Percentiles rank a stretch among this genome's conserved stretches.
phyloP scores from a whole-genome alignment of 2,329 filamentous ascomycete species.

The Xylariaceae sp. region DNA sequence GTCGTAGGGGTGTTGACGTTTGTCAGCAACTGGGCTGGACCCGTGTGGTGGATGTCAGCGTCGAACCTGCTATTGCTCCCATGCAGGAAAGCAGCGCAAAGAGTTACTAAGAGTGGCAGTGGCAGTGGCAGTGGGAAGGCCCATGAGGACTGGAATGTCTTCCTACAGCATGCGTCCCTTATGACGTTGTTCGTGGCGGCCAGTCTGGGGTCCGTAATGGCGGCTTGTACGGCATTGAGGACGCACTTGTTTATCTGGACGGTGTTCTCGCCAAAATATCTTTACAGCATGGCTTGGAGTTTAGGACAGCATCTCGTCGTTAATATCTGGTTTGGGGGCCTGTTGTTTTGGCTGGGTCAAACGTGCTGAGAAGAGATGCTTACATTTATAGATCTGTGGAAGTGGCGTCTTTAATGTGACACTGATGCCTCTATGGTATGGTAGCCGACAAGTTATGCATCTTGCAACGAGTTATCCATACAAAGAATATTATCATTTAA shows the following conservation, averaged over 20 bases:
- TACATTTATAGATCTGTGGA: constrained; percentile 1
- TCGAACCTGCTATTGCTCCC: constrained; percentile 64
- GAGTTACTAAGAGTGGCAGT: constrained; percentile 20
- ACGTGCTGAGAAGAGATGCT: constrained; percentile 4
- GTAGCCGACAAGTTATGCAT: no score
- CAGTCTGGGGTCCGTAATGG: constrained; percentile 78
- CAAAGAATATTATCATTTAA: no score
- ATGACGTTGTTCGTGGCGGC: constrained; percentile 74
- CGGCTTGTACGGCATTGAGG: constrained; percentile 80
- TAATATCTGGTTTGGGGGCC: constrained; percentile 67
- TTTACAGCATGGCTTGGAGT: constrained; percentile 91
- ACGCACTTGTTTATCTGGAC: constrained; percentile 98
- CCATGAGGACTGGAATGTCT: constrained; percentile 34
- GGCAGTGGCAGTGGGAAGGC: constrained; percentile 13
- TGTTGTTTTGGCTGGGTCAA: constrained; percentile 60
- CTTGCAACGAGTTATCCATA: no score
- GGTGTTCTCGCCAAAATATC: constrained; percentile 94
- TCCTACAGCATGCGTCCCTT: constrained; percentile 61
- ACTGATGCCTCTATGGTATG: no score
- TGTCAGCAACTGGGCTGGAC: constrained; percentile 86
- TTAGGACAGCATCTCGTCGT: constrained; percentile 79
- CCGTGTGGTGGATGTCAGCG: constrained; percentile 83
- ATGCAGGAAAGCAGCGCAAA: constrained; percentile 30
- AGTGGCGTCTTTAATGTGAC: background rate
- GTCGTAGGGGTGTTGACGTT: constrained; percentile 86